These are phyloP conservation scores for Kwoniella bestiolae DNA, from an alignment of 768 basidiomycete species.

Conservation along the genomic window DNA sequence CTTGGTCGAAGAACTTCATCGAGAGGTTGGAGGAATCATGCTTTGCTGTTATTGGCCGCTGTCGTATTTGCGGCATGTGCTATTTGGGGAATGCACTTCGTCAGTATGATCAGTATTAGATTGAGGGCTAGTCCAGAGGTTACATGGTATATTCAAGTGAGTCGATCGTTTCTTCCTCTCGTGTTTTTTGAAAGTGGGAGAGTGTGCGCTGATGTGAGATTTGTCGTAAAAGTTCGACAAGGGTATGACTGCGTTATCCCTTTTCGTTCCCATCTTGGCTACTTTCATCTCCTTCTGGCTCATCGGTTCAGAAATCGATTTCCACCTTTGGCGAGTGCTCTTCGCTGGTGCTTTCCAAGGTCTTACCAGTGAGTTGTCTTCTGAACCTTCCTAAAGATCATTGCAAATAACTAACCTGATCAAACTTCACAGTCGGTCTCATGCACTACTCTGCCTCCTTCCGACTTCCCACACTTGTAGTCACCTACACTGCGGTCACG, in stretches of 20 bases:
- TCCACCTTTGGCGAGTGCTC: constrained; percentile 48
- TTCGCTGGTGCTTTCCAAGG: constrained; percentile 53
- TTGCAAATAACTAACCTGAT: constrained; percentile 16
- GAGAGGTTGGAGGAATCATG: constrained; percentile 49
- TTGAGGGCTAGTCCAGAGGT: constrained; percentile 42
- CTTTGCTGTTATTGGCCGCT: constrained; percentile 47
- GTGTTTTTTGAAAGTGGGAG: not conserved
- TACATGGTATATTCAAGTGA: constrained; percentile 54
- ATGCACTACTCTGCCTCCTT: constrained; percentile 59
- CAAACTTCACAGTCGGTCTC: constrained; percentile 35
- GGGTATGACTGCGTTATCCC: constrained; percentile 57
- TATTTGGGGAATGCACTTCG: constrained; percentile 57
- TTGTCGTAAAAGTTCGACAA: constrained; percentile 42
- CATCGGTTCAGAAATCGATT: constrained; percentile 51
- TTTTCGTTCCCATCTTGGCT: constrained; percentile 56
- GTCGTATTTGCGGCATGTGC: constrained; percentile 55
- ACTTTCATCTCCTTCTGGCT: constrained; percentile 54
- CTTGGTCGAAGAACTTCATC: constrained; percentile 53
- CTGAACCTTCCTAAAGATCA: not conserved
- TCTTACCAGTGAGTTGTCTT: constrained; percentile 55
- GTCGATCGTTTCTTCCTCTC: constrained; percentile 6
- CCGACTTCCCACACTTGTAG: constrained; percentile 44
- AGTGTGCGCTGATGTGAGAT: constrained; percentile 8
- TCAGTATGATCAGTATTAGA: constrained; percentile 52
- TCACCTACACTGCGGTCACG: constrained; percentile 49